A percentile compares a stretch with the other conserved stretches of the same genome.
Conservation (phyloP, 176 grass and related monocot genomes). For the Rhynchospora pubera region DNA sequence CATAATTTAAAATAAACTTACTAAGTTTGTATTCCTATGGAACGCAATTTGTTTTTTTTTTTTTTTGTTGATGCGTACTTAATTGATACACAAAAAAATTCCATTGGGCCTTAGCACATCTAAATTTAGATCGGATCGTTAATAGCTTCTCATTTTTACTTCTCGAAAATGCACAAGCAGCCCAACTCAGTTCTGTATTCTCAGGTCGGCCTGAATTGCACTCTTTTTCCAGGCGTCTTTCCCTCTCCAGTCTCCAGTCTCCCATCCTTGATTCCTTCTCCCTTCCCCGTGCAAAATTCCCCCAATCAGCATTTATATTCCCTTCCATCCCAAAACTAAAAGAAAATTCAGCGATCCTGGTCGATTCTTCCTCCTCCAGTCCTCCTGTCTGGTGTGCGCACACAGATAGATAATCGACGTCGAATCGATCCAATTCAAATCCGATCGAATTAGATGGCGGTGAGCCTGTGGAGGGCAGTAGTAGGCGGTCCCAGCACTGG, state of each 20-base stretch:
- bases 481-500: slow-evolving; percentile 17
- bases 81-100: too few relatives aligned
- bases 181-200: background rate
- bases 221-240: background rate
- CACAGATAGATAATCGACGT: background rate
- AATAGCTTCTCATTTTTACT: background rate
- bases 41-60: too few relatives aligned
- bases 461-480: slow-evolving; percentile 65
- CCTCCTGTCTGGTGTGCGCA: background rate
- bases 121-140: background rate
- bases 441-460: slow-evolving; percentile 35
- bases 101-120: background rate
- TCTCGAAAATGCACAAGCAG: background rate
- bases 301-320: background rate
- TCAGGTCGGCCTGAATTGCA: background rate
- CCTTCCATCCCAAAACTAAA: background rate
- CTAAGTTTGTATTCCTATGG: too few relatives aligned
- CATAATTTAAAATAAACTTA: too few relatives aligned
- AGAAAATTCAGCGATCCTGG: background rate
- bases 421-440: background rate
- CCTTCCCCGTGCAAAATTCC: background rate
- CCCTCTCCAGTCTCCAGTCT: background rate
- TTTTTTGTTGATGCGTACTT: too few relatives aligned
- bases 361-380: too few relatives aligned
- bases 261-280: background rate